A percentile compares a stretch with the other conserved stretches of the same genome.
Conservation (phyloP, 2,329 filamentous ascomycete species). For the Orbilia javanica region DNA sequence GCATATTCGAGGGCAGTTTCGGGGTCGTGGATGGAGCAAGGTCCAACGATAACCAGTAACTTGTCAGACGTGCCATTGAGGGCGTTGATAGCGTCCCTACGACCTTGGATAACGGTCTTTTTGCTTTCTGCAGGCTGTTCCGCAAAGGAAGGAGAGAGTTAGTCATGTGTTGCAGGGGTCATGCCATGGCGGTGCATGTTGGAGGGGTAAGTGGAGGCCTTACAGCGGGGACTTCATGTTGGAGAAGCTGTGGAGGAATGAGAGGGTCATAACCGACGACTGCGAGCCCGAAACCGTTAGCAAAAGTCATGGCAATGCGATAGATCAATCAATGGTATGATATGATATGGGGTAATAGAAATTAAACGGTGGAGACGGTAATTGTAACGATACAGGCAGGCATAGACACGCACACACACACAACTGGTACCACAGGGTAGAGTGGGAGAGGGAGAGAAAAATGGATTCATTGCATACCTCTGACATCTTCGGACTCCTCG, state of each 20-base stretch:
- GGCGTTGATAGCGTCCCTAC: constrained; percentile 73
- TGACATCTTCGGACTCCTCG: constrained; percentile 61
- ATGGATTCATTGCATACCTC: constrained; percentile 54
- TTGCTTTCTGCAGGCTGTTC: constrained; percentile 66
- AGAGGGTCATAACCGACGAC: constrained; percentile 62
- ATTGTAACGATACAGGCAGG: background rate
- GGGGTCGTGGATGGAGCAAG: constrained; percentile 97
- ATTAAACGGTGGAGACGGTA: too few relatives aligned
- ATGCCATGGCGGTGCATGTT: background rate
- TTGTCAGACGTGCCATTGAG: constrained; percentile 73
- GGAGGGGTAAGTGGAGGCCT: constrained; percentile 17
- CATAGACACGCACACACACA: constrained; percentile 12
- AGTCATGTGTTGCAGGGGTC: constrained; percentile 18
- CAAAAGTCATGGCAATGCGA: constrained; percentile 12
- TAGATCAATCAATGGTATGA: constrained; percentile 15
- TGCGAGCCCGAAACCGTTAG: constrained; percentile 24
- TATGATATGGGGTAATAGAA: too few relatives aligned
- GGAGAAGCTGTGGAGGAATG: constrained; percentile 61
- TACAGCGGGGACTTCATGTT: constrained; percentile 62
- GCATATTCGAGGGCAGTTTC: constrained; percentile 92
- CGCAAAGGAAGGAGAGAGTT: constrained; percentile 12
- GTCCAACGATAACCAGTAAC: constrained; percentile 85
- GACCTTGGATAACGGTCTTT: constrained; percentile 71
- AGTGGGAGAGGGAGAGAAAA: background rate
- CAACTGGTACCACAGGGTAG: too few relatives aligned